A percentile compares a stretch with the other conserved stretches of the same genome.
Conservation (phyloP, 225 moss, liverwort and hornwort genomes). For the Antitrichia curtipendula region DNA sequence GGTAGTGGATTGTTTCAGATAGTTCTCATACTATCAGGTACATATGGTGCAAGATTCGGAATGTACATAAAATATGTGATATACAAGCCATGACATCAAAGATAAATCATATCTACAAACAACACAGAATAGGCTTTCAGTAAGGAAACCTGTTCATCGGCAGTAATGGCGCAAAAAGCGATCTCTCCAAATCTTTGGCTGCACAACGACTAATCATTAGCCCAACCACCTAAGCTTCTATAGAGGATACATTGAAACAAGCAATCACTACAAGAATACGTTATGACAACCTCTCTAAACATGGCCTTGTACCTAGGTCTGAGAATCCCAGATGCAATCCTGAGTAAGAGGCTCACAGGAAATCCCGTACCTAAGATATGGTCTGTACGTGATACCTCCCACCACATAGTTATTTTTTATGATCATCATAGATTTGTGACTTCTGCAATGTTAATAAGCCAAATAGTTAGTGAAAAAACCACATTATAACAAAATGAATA, state of each 20-base stretch:
- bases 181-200: conserved; percentile 99
- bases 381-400: conserved; percentile 96
- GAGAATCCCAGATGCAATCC: neutral
- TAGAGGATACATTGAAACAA: neutral
- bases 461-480: neutral
- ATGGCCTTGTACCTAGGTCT: neutral
- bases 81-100: neutral
- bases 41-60: neutral
- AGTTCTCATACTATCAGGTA: neutral
- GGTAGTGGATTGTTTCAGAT: neutral
- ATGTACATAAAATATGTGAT: neutral
- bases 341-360: neutral
- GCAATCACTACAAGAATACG: neutral
- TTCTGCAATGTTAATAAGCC: conserved; percentile 41
- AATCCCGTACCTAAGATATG: conserved; percentile 61
- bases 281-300: neutral
- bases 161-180: conserved; percentile 89
- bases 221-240: neutral
- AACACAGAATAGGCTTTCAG: neutral
- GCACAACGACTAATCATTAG: conserved; percentile 16
- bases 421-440: conserved; percentile 99
- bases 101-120: neutral
- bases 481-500: neutral
- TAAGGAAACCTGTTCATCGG: conserved; percentile 76
- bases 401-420: conserved; percentile 89